Conservation (phyloP, 1,139 yeast genomes). For the Geotrichum armillariae region DNA sequence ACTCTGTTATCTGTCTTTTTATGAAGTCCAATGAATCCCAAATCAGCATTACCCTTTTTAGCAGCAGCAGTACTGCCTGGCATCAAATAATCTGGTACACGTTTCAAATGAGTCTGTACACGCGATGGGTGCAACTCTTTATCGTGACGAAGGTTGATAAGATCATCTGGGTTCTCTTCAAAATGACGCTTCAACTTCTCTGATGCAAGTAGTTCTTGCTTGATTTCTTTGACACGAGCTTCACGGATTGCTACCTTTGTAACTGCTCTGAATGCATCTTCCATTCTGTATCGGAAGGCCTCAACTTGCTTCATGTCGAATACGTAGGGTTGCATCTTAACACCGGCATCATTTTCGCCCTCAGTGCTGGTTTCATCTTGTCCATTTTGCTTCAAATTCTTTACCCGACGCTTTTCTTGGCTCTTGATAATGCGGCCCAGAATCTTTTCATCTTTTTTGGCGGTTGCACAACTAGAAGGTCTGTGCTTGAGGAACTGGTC, state of each 20-base stretch:
- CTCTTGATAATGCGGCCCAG: slow-evolving; percentile 73
- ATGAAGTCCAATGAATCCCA: slow-evolving; percentile 79
- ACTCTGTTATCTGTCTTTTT: slow-evolving; percentile 49
- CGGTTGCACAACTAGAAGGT: slow-evolving; percentile 66
- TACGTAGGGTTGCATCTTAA: slow-evolving; percentile 69
- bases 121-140: slow-evolving; percentile 82
- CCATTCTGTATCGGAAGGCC: slow-evolving; percentile 94
- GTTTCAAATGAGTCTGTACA: slow-evolving; percentile 80
- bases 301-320: slow-evolving; percentile 93
- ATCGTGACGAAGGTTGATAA: slow-evolving; percentile 86
- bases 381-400: slow-evolving; percentile 33
- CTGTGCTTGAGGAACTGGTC: slow-evolving; percentile 90
- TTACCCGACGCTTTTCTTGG: slow-evolving; percentile 73
- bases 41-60: slow-evolving; percentile 41
- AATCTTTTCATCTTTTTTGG: slow-evolving; percentile 85
- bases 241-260: slow-evolving; percentile 89
- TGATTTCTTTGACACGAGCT: slow-evolving; percentile 88
- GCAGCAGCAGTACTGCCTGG: slow-evolving; percentile 63
- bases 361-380: slow-evolving; percentile 21
- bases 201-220: slow-evolving; percentile 81
- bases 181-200: slow-evolving; percentile 92
- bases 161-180: slow-evolving; percentile 97
- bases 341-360: slow-evolving; percentile 22
- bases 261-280: slow-evolving; percentile 95
- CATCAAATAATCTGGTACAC: slow-evolving; percentile 88